A percentile compares a stretch with the other conserved stretches of the same genome.
Conservation (phyloP, 768 basidiomycete genomes). For the Mycena albidolilacea region DNA sequence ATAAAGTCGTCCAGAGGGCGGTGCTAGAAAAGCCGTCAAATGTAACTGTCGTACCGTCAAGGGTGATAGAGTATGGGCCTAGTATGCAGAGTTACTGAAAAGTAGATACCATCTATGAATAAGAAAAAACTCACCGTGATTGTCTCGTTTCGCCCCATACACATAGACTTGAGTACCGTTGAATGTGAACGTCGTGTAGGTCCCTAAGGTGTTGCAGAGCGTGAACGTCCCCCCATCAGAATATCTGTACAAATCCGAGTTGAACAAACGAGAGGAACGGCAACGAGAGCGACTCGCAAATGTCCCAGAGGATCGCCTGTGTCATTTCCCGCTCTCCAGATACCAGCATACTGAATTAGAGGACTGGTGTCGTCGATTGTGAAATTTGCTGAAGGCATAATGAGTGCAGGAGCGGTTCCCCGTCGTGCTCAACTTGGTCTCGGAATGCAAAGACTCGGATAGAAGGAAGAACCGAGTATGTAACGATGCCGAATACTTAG, state of each 20-base stretch:
- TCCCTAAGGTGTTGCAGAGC: background rate
- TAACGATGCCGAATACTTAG: too few relatives aligned
- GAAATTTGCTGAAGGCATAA: background rate
- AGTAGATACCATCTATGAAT: background rate
- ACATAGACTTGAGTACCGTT: background rate
- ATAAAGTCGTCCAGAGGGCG: slow-evolving; percentile 7
- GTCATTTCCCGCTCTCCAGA: background rate
- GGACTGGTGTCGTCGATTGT: background rate
- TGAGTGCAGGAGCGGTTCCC: background rate
- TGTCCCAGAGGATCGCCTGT: background rate
- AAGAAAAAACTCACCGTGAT: background rate
- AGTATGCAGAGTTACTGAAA: background rate
- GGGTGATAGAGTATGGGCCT: background rate
- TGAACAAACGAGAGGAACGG: too few relatives aligned
- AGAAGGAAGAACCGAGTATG: too few relatives aligned
- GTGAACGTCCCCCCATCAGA: background rate
- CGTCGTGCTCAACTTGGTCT: too few relatives aligned
- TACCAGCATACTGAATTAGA: background rate
- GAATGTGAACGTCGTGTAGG: background rate
- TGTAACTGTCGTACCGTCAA: background rate
- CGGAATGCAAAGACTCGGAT: too few relatives aligned
- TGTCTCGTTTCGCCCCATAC: background rate
- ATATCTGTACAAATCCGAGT: background rate
- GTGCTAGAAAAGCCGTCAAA: background rate
- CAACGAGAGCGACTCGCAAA: background rate